phyloP scores from a whole-genome alignment of 2,329 filamentous ascomycete genomes.

The Alternaria infectoria region DNA sequence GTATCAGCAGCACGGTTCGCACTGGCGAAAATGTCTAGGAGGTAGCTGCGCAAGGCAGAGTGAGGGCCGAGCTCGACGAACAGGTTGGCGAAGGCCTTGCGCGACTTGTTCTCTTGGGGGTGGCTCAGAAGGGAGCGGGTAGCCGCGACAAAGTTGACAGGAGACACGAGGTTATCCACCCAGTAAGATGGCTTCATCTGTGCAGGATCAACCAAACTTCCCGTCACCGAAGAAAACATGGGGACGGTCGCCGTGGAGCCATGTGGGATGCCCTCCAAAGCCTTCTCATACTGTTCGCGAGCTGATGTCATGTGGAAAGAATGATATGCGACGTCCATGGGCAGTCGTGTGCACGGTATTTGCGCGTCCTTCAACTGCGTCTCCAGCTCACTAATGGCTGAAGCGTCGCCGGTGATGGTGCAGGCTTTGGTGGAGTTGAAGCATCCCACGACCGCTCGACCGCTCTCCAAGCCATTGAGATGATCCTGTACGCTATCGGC shows the following conservation, averaged over 20 bases:
- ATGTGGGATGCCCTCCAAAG: conserved; percentile 1
- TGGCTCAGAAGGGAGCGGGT: background rate
- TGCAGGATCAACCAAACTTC: background rate
- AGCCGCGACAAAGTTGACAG: conserved; percentile 16
- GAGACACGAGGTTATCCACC: conserved; percentile 15
- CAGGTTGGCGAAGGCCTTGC: conserved; percentile 4
- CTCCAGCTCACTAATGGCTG: conserved; percentile 45
- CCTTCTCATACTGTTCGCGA: background rate
- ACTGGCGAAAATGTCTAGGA: conserved; percentile 4
- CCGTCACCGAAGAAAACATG: conserved; percentile 16
- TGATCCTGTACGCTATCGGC: background rate
- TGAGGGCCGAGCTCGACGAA: conserved; percentile 13
- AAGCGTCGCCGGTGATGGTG: conserved; percentile 54
- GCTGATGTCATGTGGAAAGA: conserved; percentile 49
- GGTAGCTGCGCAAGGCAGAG: conserved; percentile 6
- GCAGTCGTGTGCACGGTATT: conserved; percentile 5
- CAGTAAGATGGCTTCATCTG: conserved; percentile 14
- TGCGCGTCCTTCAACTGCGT: background rate
- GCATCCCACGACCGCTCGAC: conserved; percentile 17
- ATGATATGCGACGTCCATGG: conserved; percentile 45
- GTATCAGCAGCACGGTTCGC: background rate
- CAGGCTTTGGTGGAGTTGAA: conserved; percentile 52
- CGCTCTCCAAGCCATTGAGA: background rate
- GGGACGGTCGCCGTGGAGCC: background rate
- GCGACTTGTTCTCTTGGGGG: conserved; percentile 2